Evolutionary conservation across 2,329 filamentous ascomycete species (phyloP), one percentile per base, ranked within the genome.

Genomic region (Neurospora crassa): DNA sequence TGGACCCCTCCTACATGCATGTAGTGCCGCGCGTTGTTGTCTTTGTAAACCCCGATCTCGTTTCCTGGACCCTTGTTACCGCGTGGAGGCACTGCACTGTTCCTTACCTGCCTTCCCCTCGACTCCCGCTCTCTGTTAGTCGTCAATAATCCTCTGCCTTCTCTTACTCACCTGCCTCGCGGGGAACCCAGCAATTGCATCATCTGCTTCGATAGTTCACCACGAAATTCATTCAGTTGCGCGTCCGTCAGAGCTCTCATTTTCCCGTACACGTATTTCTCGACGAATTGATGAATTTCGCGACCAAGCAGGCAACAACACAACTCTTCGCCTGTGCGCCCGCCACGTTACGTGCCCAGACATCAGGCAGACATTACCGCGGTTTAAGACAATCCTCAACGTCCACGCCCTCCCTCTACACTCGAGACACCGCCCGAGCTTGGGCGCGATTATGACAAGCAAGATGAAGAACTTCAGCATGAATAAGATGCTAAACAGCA

Each of bases 401-500:
- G 3, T 18, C 53, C 69, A 71, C 68, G 45, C 45, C 69, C 34
- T 67, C 12, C 24, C 40, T 14, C 70, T 42, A 70, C 40, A 70
- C 7, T 12, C 16, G 24, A 63, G 24, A 10, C 14, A 6, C 14
- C 40, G 20, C 40, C 37, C 16, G 14, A 42, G 43, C 24, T 16
- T 24, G 45, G 42, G 29, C 41, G 68, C 40, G 34, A 68, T 37
- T 34, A 76, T 79, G 24, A 45, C 63, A 79, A 74, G 84, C 84
- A 63, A 63, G 70, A 78, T 76, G 83, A 88, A 86, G 80, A 82
- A 84, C 45, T 82, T 88, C 72, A 85, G 83, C 78, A 83, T 87
- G 81, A 85, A 83, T 79, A 87, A 84, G 82, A 82, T 88, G 83
- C 81, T 88, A 67, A 85, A 84, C 74, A 86, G 81, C 81, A 84